Base-by-base conservation (phyloP, 202 grass and related monocot genomes). In the Elaeis oleifera region DNA sequence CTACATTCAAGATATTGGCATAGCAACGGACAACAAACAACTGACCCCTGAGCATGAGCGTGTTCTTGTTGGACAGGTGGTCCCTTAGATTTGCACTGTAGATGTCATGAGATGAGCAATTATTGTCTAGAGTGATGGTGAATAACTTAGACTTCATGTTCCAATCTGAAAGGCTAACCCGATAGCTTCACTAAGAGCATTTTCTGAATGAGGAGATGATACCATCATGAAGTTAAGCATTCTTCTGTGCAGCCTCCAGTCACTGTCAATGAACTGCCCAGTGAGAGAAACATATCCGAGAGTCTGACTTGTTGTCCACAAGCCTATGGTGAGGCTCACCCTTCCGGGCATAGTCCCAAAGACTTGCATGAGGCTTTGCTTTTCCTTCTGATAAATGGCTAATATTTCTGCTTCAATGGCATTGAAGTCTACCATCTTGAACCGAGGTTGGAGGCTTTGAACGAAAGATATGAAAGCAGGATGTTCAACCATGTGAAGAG, bases 181-280 rank as follows among this genome's bases (percentile, higher is more conserved):
- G 70, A 96, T 96, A 50, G 79, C 87, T 83, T 91, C 87, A 56
- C 92, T 83, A 69, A 96, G 87, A 57, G 92, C 84, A 79, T 89
- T 96, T 70, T 96, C 92, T 55, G 92, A 96, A 79, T 91, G 87
- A 74, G 92, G 87, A 54, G 92, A 91, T 50, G 92, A 91, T 16
- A 96, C 92, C 92, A 96, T 90, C 84, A 89, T 86, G 84, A 96
- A 96, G 82, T 84, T 91, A 6, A 96, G 79, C 84, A 96, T 96
- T 64, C 84, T 90, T 71, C 74, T 54, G 54, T 89, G 79, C 71
- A 91, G 64, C 64, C 79, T 91, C 84, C 87, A 96, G 16, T 89
- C 87, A 0, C 67, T 71, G 61, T 91, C 84, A 7, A 96, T 85
- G 58, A 81, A 89, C 44, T 96, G 92, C 7, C 87, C 84, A 6